A percentile compares a stretch with the other conserved stretches of the same genome.
phyloP scores from a whole-genome alignment of 495 filamentous ascomycete species.

The Xylaria grammica region DNA sequence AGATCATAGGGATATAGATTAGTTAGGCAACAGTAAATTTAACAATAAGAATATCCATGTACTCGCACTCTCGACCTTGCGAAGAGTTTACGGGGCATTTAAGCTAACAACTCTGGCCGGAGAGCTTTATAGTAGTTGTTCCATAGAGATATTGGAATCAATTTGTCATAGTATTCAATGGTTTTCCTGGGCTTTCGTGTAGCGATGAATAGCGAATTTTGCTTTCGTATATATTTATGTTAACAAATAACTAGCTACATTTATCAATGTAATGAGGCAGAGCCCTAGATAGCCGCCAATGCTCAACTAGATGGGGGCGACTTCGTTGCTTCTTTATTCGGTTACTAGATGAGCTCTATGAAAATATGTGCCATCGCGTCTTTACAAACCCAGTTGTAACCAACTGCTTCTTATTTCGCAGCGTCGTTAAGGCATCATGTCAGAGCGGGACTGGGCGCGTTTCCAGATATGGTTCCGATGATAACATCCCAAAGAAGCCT shows the following conservation, averaged over 20 bases:
- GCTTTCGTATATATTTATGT: no score
- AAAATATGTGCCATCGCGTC: background rate
- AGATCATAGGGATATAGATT: conserved; percentile 3
- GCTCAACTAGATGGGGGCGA: background rate
- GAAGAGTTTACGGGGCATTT: no score
- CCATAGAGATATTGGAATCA: no score
- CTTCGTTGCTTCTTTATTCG: background rate
- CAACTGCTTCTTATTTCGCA: background rate
- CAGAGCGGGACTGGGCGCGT: background rate
- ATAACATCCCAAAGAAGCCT: background rate
- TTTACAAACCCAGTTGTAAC: background rate
- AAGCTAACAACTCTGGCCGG: no score
- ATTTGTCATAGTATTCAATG: no score
- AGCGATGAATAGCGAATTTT: no score
- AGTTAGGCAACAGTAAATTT: background rate
- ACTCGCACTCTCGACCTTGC: no score
- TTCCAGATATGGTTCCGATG: background rate
- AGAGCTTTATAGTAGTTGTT: no score
- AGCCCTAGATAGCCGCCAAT: background rate
- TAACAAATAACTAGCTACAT: no score
- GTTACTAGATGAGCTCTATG: background rate
- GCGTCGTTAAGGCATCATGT: background rate
- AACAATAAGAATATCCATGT: no score
- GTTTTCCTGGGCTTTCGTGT: no score
- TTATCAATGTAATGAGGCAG: no score